A percentile compares a stretch with the other conserved stretches of the same genome.
Conservation (phyloP, 768 basidiomycete species). For the Nidularia pulvinata region DNA sequence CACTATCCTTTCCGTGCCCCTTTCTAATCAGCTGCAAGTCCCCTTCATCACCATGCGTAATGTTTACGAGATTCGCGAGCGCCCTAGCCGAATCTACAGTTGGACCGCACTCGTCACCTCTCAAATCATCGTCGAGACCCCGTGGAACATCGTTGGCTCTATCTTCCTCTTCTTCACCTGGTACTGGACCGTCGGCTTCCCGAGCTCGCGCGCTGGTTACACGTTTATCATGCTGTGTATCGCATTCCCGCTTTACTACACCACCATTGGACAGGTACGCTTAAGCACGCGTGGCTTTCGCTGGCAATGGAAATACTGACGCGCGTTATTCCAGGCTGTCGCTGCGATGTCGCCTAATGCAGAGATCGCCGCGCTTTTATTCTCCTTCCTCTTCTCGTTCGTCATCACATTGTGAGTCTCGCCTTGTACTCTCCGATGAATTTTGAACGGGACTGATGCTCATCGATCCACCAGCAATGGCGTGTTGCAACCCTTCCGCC, state of each 20-base stretch:
- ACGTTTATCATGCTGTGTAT: conserved; percentile 55
- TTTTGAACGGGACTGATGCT: background rate
- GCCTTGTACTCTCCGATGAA: background rate
- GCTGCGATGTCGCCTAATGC: conserved; percentile 60
- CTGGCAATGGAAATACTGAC: background rate
- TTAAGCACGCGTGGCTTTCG: conserved; percentile 17
- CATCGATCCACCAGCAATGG: conserved; percentile 41
- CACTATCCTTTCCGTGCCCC: conserved; percentile 48
- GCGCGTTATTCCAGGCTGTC: conserved; percentile 25
- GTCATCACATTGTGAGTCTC: conserved; percentile 54
- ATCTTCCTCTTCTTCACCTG: conserved; percentile 63
- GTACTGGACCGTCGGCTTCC: conserved; percentile 72
- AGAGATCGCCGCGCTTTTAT: conserved; percentile 58
- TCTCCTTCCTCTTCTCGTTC: conserved; percentile 60
- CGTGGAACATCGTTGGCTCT: conserved; percentile 62
- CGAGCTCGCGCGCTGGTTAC: conserved; percentile 52
- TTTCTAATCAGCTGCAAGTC: conserved; percentile 65
- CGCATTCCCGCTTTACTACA: conserved; percentile 60
- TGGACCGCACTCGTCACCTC: conserved; percentile 61
- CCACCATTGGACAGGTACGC: conserved; percentile 46
- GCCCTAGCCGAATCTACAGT: conserved; percentile 62
- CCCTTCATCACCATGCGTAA: conserved; percentile 57
- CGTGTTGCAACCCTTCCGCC: conserved; percentile 60
- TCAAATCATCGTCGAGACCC: conserved; percentile 55
- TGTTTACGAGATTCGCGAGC: conserved; percentile 70